phyloP scores from a whole-genome alignment of 352 stramenopile genomes.

The Pythium pyrilobum region DNA sequence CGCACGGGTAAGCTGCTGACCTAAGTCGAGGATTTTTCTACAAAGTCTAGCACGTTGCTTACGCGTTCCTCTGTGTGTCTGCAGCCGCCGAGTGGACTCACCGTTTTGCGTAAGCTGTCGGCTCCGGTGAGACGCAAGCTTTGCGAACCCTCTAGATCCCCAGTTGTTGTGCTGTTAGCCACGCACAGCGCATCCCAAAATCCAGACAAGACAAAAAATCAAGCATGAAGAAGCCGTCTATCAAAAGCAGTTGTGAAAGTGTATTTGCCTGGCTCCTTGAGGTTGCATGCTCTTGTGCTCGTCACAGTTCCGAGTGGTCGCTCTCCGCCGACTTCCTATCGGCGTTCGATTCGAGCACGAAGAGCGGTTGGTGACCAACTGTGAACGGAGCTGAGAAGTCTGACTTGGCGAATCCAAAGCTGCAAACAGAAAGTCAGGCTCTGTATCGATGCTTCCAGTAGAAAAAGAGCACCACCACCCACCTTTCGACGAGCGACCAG shows the following conservation, averaged over 20 bases:
- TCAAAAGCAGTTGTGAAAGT: too few species aligned
- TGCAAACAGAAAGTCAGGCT: constrained; percentile 21
- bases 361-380: constrained; percentile 26
- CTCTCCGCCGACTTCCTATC: neutral
- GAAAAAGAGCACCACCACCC: neutral
- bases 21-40: too few species aligned
- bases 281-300: too few species aligned
- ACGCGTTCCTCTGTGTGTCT: neutral
- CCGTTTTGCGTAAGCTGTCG: constrained; percentile 38
- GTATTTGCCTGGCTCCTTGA: too few species aligned
- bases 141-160: too few species aligned
- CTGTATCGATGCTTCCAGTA: neutral
- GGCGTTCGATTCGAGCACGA: constrained; percentile 27
- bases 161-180: too few species aligned
- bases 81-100: constrained; percentile 65
- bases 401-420: constrained; percentile 22
- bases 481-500: constrained; percentile 32
- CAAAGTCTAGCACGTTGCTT: constrained; percentile 4
- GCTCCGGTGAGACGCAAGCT: too few species aligned
- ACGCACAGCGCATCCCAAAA: too few species aligned
- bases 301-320: neutral
- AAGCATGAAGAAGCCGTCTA: too few species aligned
- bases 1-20: constrained; percentile 53
- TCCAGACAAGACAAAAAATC: too few species aligned
- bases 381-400: constrained; percentile 31